Evolutionary conservation across 768 basidiomycete species (phyloP).

Genomic region (Leccinellum luteum): DNA sequence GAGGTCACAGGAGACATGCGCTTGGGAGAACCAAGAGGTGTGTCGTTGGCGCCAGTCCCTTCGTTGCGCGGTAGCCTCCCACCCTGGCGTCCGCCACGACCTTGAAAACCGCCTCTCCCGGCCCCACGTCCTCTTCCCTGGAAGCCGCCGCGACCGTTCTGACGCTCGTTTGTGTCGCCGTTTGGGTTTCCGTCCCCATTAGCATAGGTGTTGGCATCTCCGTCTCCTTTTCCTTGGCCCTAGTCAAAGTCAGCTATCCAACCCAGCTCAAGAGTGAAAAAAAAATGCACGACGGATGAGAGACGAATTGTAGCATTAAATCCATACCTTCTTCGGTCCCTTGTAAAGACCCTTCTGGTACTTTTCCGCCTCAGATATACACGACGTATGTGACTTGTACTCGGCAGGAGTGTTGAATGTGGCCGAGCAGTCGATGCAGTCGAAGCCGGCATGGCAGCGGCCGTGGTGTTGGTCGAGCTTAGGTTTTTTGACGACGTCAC

Average conservation of each 20-base stretch:
- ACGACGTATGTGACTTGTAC: conserved; percentile 76
- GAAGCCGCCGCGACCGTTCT: conserved; percentile 7
- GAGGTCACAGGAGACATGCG: conserved; percentile 50
- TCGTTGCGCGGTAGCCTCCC: conserved; percentile 20
- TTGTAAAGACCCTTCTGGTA: conserved; percentile 87
- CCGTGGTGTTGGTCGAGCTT: conserved; percentile 78
- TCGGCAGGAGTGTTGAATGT: conserved; percentile 74
- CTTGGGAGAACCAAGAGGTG: conserved; percentile 62
- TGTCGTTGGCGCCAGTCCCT: conserved; percentile 66
- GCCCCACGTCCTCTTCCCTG: conserved; percentile 32
- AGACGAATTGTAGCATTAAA: too few relatives aligned
- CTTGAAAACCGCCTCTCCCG: conserved; percentile 33
- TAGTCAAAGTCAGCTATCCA: not conserved
- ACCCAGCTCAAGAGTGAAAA: not conserved
- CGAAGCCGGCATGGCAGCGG: conserved; percentile 65
- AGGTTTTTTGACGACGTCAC: conserved; percentile 90
- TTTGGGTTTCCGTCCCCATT: conserved; percentile 16
- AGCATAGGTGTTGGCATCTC: not conserved
- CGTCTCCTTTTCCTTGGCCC: not conserved
- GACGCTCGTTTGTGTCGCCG: conserved; percentile 12
- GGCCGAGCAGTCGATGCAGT: conserved; percentile 86
- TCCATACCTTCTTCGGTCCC: conserved; percentile 61
- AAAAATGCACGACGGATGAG: too few relatives aligned
- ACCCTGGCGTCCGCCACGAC: conserved; percentile 26
- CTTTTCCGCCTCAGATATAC: conserved; percentile 90